phyloP scores from a whole-genome alignment of 257 asterid genomes.

The Solanum lycopersicoides region DNA sequence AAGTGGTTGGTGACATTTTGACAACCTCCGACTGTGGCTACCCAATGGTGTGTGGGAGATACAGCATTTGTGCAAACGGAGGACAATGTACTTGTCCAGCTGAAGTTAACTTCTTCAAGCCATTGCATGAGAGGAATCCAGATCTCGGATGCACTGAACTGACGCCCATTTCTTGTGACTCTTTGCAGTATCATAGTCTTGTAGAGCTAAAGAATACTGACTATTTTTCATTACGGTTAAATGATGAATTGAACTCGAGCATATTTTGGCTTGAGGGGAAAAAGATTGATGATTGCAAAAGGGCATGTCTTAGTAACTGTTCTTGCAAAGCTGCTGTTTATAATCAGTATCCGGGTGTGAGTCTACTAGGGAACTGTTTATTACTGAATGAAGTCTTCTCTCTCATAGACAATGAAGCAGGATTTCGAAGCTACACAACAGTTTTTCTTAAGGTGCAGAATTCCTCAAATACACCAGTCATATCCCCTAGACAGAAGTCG shows the following conservation, averaged over 20 bases:
- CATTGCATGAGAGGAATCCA: background rate
- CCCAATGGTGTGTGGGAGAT: background rate
- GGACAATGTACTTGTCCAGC: background rate
- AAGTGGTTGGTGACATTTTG: background rate
- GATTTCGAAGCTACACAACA: no score
- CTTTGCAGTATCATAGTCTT: background rate
- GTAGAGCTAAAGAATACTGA: background rate
- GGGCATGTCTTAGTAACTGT: background rate
- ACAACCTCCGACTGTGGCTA: fast-evolving
- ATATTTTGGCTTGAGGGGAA: background rate
- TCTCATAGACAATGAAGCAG: background rate
- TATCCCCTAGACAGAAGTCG: background rate
- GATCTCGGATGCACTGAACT: background rate
- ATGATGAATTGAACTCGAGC: background rate
- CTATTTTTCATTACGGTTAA: background rate
- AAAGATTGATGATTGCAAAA: background rate
- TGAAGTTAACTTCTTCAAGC: background rate
- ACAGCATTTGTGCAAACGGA: background rate
- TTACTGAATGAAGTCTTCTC: background rate
- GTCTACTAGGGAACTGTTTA: background rate
- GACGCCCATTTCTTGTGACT: background rate
- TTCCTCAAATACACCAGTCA: background rate
- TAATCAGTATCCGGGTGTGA: background rate
- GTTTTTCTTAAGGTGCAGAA: background rate
- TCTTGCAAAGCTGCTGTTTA: background rate